Evolutionary conservation across 768 basidiomycete genomes (phyloP).

Genomic region (Pilatotrama ljubarskyi): DNA sequence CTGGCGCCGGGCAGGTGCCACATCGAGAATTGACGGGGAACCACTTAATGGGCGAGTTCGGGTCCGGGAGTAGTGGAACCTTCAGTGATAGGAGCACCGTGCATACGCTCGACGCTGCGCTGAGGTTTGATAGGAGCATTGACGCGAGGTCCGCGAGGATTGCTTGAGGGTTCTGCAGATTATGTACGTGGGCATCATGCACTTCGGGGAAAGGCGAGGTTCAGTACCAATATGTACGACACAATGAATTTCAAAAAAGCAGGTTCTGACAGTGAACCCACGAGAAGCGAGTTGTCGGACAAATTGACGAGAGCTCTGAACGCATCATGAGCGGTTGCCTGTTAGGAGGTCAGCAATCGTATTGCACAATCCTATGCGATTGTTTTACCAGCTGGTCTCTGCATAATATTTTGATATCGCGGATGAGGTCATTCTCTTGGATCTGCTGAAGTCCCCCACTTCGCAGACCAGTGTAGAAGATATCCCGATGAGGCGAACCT

Average conservation of each 20-base stretch:
- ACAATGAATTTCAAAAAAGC: constrained; percentile 79
- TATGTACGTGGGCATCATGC: neutral
- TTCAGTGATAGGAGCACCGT: constrained; percentile 61
- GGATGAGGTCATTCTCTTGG: constrained; percentile 67
- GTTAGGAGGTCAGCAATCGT: neutral
- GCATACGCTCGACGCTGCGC: constrained; percentile 70
- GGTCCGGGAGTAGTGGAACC: constrained; percentile 58
- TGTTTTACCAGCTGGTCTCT: constrained; percentile 77
- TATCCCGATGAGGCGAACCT: constrained; percentile 65
- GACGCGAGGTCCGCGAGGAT: constrained; percentile 91
- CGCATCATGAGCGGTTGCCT: constrained; percentile 94
- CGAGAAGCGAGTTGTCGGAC: constrained; percentile 76
- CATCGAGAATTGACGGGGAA: constrained; percentile 80
- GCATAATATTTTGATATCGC: constrained; percentile 85
- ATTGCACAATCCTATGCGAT: constrained; percentile 15
- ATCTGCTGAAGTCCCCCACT: constrained; percentile 55
- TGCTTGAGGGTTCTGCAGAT: constrained; percentile 79
- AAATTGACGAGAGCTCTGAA: constrained; percentile 93
- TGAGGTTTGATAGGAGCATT: constrained; percentile 97
- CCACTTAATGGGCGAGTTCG: constrained; percentile 51
- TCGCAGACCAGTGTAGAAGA: constrained; percentile 70
- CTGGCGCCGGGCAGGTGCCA: constrained; percentile 74
- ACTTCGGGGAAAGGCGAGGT: neutral
- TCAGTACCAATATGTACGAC: constrained; percentile 85
- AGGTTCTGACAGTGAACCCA: constrained; percentile 64